Evolutionary conservation across 139 green algal genomes (phyloP), one percentile per base, ranked within the genome.

Genomic region (Haematococcus lacustris): DNA sequence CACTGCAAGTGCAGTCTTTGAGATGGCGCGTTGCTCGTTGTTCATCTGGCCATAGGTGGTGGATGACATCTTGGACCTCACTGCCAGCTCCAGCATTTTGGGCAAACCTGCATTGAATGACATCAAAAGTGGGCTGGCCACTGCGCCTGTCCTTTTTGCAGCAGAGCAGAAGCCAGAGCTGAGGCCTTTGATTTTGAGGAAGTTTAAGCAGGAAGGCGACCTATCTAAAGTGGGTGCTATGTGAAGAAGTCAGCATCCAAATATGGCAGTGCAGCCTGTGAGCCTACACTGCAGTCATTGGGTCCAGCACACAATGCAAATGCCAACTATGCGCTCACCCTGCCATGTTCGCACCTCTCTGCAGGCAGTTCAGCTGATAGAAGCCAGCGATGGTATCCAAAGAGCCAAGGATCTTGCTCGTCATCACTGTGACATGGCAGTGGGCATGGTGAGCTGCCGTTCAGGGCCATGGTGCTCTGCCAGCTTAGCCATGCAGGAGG

Each of bases 41-140:
- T n/a, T n/a, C n/a, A n/a, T n/a, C n/a, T n/a, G 17, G 17, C 21
- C 30, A 39, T 80, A 94, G 87, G 79, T 98, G 50, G 86, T 97
- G 30, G 95, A 99, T 73, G 95, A 99, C 80, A 62, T 97, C 21
- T 76, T 99, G 68, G 95, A 99, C 87, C 96, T 97, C 71, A 92
- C 89, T 0, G 85, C 80, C 69, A 89, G 71, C 61, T 80, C 70
- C 41, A 69, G 60, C 30, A 77, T 90, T 47, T 83, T 99, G 64
- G 95, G 95, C 40, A 99, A 99, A 86, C 95, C 95, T 0, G 88
- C 90, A 9, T 79, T 96, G 21, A 94, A 92, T 70, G 95, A 99
- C 85, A 75, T 98, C 34, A 79, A 83, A 3, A 87, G 79, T 40
- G 95, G 95, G 0, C 77, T 99, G 6, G 93, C 92, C 37, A 99